Percentiles rank a stretch among this genome's conserved stretches.
phyloP scores from a whole-genome alignment of 169 alveolate genomes.

The Plasmodium yoelii region DNA sequence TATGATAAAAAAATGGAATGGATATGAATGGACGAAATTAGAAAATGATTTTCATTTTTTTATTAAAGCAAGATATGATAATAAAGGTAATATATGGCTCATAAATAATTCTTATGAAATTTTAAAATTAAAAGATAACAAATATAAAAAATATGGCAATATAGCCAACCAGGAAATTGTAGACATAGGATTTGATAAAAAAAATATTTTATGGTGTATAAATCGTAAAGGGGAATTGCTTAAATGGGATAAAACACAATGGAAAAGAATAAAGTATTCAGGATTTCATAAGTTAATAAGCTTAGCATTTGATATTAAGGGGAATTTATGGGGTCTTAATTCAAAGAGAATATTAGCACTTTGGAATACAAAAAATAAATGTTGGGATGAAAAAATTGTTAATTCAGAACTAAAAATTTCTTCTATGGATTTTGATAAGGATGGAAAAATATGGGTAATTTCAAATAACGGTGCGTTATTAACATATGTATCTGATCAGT shows the following conservation, averaged over 20 bases:
- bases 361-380: slow-evolving; percentile 41
- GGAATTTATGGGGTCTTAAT: slow-evolving; percentile 74
- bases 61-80: slow-evolving; percentile 67
- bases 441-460: slow-evolving; percentile 62
- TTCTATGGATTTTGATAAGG: slow-evolving; percentile 54
- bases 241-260: slow-evolving; percentile 65
- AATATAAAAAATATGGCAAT: slow-evolving; percentile 40
- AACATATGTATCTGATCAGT: slow-evolving; percentile 46
- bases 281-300: slow-evolving; percentile 66
- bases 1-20: slow-evolving; percentile 66
- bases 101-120: slow-evolving; percentile 37
- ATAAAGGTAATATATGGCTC: slow-evolving; percentile 68
- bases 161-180: slow-evolving; percentile 65
- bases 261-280: slow-evolving; percentile 40
- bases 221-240: slow-evolving; percentile 71
- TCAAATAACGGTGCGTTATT: slow-evolving; percentile 60
- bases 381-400: slow-evolving; percentile 62
- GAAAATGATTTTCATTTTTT: slow-evolving; percentile 40
- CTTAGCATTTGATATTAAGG: slow-evolving; percentile 64
- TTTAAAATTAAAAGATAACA: slow-evolving; percentile 28
- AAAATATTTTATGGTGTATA: slow-evolving; percentile 71
- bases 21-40: slow-evolving; percentile 66
- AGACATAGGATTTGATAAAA: slow-evolving; percentile 69
- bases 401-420: slow-evolving; percentile 60
- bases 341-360: slow-evolving; percentile 58